Base-by-base conservation (phyloP, 129 eudicot species). In the Apium graveolens region DNA sequence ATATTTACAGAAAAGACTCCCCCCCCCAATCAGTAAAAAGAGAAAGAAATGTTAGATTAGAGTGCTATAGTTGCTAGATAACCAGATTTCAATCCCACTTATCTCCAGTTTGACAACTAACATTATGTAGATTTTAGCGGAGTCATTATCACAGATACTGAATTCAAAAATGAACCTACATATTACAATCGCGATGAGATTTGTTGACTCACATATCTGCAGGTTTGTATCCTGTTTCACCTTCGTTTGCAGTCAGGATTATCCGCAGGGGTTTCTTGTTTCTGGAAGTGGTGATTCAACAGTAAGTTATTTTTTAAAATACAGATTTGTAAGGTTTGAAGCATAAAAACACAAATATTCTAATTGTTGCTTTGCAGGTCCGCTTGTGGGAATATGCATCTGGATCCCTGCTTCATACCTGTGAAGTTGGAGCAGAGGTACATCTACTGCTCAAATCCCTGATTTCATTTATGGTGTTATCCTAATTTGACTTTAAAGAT, bases 271-370 rank as follows among this genome's bases (percentile, higher is more conserved):
- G 51, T 85, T 77, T 80, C 88, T 95, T 48, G 81, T 92, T 68
- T 95, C 98, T 60, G 97, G 99, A 81, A 87, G 80, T 65, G 97
- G 98, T 29, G 99, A 95, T 88, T 89, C 98, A 82, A 91, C 93
- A 0, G 98, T 95, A 80, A 88, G 97, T 84, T 46, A 39, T 74
- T 72, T 27, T 2, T 26, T 10, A 8, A 78, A 63, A 29, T 26
- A 14, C 18, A 24, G 13, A 41, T 24, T 35, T 57, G 31, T n/a
- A 1, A 7, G 42, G 4, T 20, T 26, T 44, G 31, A 74, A 17
- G 34, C 34, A 27, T 41, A 55, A 73, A n/a, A 63, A 29, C 17
- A 17, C 65, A 34, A 53, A 53, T 76, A 74, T 41, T 34, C 27
- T 72, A 11, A 37, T 74, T 80, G 68, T 37, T 83, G 29, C 80